Base-by-base conservation (phyloP, 768 basidiomycete species). In the Boletellus sp. region DNA sequence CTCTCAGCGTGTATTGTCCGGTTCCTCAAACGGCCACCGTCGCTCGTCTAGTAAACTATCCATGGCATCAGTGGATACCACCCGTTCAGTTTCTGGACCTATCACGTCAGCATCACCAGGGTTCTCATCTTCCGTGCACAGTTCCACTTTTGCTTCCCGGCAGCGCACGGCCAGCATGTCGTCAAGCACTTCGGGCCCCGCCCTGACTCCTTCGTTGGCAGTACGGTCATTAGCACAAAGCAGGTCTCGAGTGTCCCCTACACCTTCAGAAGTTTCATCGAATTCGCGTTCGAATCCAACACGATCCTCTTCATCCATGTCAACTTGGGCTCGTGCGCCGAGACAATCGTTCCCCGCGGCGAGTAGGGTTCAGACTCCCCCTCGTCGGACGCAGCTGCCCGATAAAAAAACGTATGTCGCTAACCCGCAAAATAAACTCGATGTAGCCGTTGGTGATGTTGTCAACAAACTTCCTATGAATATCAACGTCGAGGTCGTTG, bases 381-480 rank as follows among this genome's bases (percentile, higher is more conserved):
- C 70, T 31, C 73, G 71, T 43, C 78, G 70, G 54, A 54, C 63
- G 15, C 57, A 66, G 17, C 48, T 62, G 6, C 62, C 68, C 9
- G 66, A 73, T 16, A 77, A 80, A 65, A 89, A 84, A 64, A 78
- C 80, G 13, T 97, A 96, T 56, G 72, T 93, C 36, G 81, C 94
- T 3, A 84, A 96, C 65, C 87, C 90, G n/a, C 85, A 89, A 70
- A 92, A 80, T 70, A 90, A 91, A 63, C 77, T 97, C 6, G 94
- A 97, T 62, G 81, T 95, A 34, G 93, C 92, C 7, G 90, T 97
- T 42, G 94, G 92, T 17, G 85, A 88, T 58, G 88, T 97, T 43
- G 82, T 97, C 55, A 96, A 96, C 69, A 83, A 83, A 55, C 79
- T 97, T 17, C 84, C 87, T 16, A 85, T 93, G 22, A 82, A 85